phyloP scores from a whole-genome alignment of 352 stramenopile genomes.

The Phytophthora idaei region DNA sequence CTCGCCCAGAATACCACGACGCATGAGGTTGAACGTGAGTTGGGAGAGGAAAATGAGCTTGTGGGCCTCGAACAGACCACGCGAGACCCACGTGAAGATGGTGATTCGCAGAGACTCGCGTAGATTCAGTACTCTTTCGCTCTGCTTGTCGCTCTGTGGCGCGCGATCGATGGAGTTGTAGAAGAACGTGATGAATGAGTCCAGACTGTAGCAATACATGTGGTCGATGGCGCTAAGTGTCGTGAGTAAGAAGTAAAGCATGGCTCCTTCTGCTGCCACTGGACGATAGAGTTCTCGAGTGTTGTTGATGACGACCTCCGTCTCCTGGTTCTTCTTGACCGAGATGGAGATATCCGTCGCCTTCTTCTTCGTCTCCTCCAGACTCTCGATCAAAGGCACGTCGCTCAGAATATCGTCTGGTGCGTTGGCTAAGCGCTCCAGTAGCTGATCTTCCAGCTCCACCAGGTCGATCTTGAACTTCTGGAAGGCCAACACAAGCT shows the following conservation, averaged over 20 bases:
- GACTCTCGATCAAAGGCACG: slow-evolving; percentile 95
- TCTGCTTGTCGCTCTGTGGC: slow-evolving; percentile 82
- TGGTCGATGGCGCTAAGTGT: slow-evolving; percentile 96
- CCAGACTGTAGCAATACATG: slow-evolving; percentile 98
- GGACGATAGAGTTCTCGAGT: slow-evolving; percentile 94
- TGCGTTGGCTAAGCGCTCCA: slow-evolving; percentile 95
- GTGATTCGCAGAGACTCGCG: slow-evolving; percentile 95
- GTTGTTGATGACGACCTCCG: slow-evolving; percentile 95
- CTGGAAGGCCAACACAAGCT: slow-evolving; percentile 92
- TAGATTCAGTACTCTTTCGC: slow-evolving; percentile 92
- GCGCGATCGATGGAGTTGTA: slow-evolving; percentile 95
- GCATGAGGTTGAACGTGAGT: slow-evolving; percentile 98
- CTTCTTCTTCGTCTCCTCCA: slow-evolving; percentile 97
- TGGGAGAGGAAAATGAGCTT: slow-evolving; percentile 98
- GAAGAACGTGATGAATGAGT: slow-evolving; percentile 98
- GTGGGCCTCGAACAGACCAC: slow-evolving; percentile 95
- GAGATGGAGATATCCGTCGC: slow-evolving; percentile 95
- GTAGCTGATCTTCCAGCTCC: slow-evolving; percentile 95
- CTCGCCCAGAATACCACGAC: slow-evolving; percentile 93
- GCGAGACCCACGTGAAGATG: slow-evolving; percentile 96
- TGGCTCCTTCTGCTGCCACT: slow-evolving; percentile 94
- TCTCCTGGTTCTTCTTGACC: slow-evolving; percentile 95
- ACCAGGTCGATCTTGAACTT: slow-evolving; percentile 97
- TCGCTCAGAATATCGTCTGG: slow-evolving; percentile 97
- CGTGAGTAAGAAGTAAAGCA: slow-evolving; percentile 98